A percentile compares a stretch with the other conserved stretches of the same genome.
These are phyloP conservation scores for Salmacisia buchloeana DNA, from an alignment of 1,284 basidiomycete genomes.

Conservation along the genomic window DNA sequence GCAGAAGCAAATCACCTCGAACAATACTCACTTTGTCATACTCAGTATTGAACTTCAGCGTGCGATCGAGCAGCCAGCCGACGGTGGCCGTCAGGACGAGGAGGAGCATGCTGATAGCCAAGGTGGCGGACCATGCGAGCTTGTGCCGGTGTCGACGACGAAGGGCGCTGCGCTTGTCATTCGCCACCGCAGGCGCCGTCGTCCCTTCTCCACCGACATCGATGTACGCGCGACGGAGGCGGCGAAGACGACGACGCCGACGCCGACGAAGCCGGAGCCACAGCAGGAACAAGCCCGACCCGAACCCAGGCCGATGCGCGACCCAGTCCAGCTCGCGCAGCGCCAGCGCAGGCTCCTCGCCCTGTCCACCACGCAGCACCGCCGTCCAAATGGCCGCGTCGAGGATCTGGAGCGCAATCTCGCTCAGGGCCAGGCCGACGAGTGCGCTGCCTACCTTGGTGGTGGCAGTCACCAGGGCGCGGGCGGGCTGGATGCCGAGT, in stretches of 20 bases:
- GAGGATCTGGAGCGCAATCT: neutral
- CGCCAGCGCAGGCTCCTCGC: too few species aligned
- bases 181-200: too few species aligned
- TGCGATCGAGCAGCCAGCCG: neutral
- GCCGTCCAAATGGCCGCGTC: conserved; percentile 1
- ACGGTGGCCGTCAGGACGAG: neutral
- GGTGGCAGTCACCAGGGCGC: neutral
- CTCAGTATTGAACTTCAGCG: neutral
- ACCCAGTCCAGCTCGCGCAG: neutral
- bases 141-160: too few species aligned
- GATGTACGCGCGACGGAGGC: neutral
- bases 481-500: neutral
- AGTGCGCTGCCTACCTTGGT: neutral
- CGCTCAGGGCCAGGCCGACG: neutral
- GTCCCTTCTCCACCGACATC: neutral
- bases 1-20: too few species aligned
- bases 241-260: neutral
- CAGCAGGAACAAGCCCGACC: neutral
- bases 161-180: too few species aligned
- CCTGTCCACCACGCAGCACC: neutral
- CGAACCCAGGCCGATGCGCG: too few species aligned
- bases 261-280: neutral
- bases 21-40: neutral
- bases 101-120: neutral
- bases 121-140: too few species aligned